Evolutionary conservation across 2,329 filamentous ascomycete species (phyloP).

Genomic region (Diplodia mutila): DNA sequence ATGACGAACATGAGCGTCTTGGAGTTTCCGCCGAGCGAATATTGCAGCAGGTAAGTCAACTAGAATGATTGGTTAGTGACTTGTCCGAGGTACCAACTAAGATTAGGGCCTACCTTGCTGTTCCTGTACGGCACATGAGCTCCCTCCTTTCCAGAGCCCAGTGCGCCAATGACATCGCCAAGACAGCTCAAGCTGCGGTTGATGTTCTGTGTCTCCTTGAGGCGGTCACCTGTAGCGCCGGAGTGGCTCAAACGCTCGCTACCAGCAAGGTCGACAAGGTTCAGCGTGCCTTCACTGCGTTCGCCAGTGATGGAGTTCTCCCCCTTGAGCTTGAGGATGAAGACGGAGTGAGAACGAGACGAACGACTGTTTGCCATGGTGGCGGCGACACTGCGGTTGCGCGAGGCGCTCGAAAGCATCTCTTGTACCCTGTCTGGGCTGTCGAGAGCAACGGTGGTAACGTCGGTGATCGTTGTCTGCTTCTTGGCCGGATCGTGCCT

Average conservation of each 20-base stretch:
- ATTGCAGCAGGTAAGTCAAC: slow-evolving; percentile 90
- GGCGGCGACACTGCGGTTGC: slow-evolving; percentile 88
- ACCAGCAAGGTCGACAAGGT: slow-evolving; percentile 92
- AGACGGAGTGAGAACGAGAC: slow-evolving; percentile 92
- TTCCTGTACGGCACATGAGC: slow-evolving; percentile 92
- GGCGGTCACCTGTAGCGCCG: slow-evolving; percentile 80
- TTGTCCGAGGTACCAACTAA: no score
- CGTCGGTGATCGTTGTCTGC: slow-evolving; percentile 80
- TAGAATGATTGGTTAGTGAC: slow-evolving; percentile 29
- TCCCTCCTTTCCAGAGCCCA: slow-evolving; percentile 78
- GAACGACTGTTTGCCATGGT: slow-evolving; percentile 98
- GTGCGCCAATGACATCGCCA: slow-evolving; percentile 89
- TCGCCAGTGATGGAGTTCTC: slow-evolving; percentile 76
- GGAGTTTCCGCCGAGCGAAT: slow-evolving; percentile 90
- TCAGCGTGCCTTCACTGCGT: slow-evolving; percentile 88
- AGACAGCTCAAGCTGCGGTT: slow-evolving; percentile 92
- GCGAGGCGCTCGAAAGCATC: slow-evolving; percentile 78
- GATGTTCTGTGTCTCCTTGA: slow-evolving; percentile 96
- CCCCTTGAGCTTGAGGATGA: slow-evolving; percentile 75
- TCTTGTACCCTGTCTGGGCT: slow-evolving; percentile 78
- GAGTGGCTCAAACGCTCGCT: slow-evolving; percentile 89
- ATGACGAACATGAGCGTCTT: slow-evolving; percentile 99
- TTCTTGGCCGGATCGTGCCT: slow-evolving; percentile 81
- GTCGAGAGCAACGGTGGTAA: slow-evolving; percentile 75
- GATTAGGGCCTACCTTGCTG: slow-evolving; percentile 68